A percentile compares a stretch with the other conserved stretches of the same genome.
Evolutionary conservation across 441 rosid species (phyloP).

Genomic region (Hura crepitans): DNA sequence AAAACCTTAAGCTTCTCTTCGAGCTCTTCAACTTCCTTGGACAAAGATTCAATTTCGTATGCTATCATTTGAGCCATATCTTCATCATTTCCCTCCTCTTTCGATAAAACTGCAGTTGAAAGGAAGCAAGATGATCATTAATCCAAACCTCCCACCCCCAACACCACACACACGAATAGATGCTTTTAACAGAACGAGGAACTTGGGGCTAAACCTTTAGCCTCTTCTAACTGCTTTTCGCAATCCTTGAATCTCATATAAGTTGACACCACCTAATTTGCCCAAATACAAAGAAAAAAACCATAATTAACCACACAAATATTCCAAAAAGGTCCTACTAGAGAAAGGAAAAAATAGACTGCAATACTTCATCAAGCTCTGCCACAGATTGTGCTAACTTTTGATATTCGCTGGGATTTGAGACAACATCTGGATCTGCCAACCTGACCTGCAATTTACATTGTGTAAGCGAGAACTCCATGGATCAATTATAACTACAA

Average conservation of each 20-base stretch:
- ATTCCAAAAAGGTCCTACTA: background rate
- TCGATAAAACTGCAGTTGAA: conserved; percentile 51
- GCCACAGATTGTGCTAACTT: conserved; percentile 81
- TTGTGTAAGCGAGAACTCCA: background rate
- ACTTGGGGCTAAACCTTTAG: conserved; percentile 49
- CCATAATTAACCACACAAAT: conserved; percentile 6
- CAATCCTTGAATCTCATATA: conserved; percentile 72
- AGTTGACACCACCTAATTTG: conserved; percentile 58
- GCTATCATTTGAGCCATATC: conserved; percentile 95
- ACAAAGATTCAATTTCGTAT: conserved; percentile 59
- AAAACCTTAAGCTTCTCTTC: conserved; percentile 83
- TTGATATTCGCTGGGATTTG: conserved; percentile 74
- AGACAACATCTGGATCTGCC: conserved; percentile 82
- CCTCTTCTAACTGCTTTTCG: conserved; percentile 70
- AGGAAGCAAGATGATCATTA: conserved; percentile 16
- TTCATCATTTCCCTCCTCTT: conserved; percentile 69
- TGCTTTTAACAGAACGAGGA: conserved; percentile 1
- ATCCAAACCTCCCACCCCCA: background rate
- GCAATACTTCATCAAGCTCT: conserved; percentile 71
- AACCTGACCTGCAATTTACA: conserved; percentile 54
- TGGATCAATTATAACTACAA: background rate
- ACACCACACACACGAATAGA: background rate
- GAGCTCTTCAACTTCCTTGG: conserved; percentile 55
- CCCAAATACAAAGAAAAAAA: conserved; percentile 14
- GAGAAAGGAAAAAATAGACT: conserved; percentile 13